phyloP scores from a whole-genome alignment of 2,329 filamentous ascomycete genomes.

The Fusarium nanum region DNA sequence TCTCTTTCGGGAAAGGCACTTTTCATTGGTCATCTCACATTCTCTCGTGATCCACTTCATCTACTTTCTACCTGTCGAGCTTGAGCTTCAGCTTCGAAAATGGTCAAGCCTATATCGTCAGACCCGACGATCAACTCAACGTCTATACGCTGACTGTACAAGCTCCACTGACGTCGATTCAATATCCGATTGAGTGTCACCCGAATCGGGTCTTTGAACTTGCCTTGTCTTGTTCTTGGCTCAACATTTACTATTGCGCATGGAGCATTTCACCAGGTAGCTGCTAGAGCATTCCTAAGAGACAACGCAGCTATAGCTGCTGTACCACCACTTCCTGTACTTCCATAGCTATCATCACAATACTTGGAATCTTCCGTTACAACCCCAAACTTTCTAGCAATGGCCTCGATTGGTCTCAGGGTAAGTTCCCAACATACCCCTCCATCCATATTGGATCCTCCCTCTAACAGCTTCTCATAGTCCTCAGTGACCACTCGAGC shows the following conservation, averaged over 20 bases:
- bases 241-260: not conserved
- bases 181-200: not conserved
- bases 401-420: slow-evolving; percentile 44
- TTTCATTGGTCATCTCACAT: slow-evolving; percentile 27
- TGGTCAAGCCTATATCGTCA: slow-evolving; percentile 20
- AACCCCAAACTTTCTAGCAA: slow-evolving; percentile 1
- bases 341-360: not conserved
- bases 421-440: slow-evolving; percentile 22
- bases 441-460: not conserved
- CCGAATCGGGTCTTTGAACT: not conserved
- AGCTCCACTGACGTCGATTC: slow-evolving; percentile 33
- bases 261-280: slow-evolving; percentile 33
- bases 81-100: slow-evolving; percentile 13
- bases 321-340: not conserved
- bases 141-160: slow-evolving; percentile 23
- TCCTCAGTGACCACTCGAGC: slow-evolving; percentile 39
- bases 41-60: slow-evolving; percentile 31
- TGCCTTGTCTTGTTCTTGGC: not conserved
- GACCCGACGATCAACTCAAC: slow-evolving; percentile 15
- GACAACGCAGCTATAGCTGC: slow-evolving; percentile 37
- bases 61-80: slow-evolving; percentile 29
- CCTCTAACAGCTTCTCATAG: slow-evolving; percentile 32
- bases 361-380: not conserved
- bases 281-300: slow-evolving; percentile 9
- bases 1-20: not conserved